These are phyloP conservation scores for Chrysanthemum makinoi DNA, from an alignment of 129 eudicot species.

Conservation along the genomic window DNA sequence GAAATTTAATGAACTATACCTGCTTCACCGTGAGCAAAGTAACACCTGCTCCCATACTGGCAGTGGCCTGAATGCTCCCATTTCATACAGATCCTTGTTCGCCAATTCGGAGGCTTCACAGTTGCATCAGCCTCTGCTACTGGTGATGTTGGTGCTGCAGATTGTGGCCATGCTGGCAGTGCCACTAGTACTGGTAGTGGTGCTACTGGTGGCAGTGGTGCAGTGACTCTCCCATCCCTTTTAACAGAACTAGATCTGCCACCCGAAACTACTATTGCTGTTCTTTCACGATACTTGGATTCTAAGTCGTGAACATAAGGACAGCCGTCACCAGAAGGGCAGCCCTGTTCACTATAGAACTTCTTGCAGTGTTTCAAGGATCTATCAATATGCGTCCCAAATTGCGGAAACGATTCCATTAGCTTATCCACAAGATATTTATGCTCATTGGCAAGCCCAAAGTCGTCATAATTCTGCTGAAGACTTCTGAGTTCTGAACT, in stretches of 20 bases:
- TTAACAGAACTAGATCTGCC: slow-evolving; percentile 47
- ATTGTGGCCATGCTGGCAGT: neutral
- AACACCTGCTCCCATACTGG: slow-evolving; percentile 72
- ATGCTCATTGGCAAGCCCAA: slow-evolving; percentile 57
- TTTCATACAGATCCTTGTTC: slow-evolving; percentile 77
- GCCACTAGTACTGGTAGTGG: neutral
- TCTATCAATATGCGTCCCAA: slow-evolving; percentile 63
- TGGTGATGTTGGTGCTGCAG: neutral
- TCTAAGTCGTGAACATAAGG: slow-evolving; percentile 63
- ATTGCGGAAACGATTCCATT: slow-evolving; percentile 46
- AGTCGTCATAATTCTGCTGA: slow-evolving; percentile 36
- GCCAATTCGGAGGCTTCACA: slow-evolving; percentile 69
- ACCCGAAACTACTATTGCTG: slow-evolving; percentile 53
- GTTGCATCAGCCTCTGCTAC: slow-evolving; percentile 21
- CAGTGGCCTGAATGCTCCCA: slow-evolving; percentile 78
- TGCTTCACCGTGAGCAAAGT: slow-evolving; percentile 86
- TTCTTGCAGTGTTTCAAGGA: slow-evolving; percentile 81
- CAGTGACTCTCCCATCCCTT: slow-evolving; percentile 22
- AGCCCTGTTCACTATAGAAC: slow-evolving; percentile 84
- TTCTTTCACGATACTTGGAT: slow-evolving; percentile 52
- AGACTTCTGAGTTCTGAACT: too few species aligned
- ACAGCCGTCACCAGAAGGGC: slow-evolving; percentile 89
- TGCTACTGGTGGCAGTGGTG: neutral
- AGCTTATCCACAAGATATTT: slow-evolving; percentile 12
- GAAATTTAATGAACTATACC: slow-evolving; percentile 38